Evolutionary conservation across 2,329 filamentous ascomycete species (phyloP).

Genomic region (Trichoderma sp.): DNA sequence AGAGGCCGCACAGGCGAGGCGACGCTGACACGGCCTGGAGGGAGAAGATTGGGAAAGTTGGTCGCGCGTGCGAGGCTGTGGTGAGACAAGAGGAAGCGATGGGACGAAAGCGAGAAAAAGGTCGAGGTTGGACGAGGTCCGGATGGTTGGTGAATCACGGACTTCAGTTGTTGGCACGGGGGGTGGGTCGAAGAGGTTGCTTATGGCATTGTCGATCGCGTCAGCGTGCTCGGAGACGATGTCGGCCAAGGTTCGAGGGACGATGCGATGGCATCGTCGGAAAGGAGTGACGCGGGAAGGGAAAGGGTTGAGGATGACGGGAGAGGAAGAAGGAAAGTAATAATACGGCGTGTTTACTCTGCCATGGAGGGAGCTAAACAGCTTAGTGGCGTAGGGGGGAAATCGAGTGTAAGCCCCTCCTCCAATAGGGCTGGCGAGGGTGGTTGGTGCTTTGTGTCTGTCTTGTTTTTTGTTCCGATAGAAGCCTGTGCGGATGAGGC

Average conservation of each 20-base stretch:
- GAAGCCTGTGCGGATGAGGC: not conserved
- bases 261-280: conserved; percentile 27
- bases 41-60: not conserved
- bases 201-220: conserved; percentile 29
- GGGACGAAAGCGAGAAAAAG: conserved; percentile 8
- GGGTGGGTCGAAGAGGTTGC: conserved; percentile 17
- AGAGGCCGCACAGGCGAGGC: not conserved
- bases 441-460: not conserved
- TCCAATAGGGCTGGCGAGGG: not conserved
- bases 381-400: conserved; percentile 19
- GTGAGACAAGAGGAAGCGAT: not conserved
- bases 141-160: conserved; percentile 3
- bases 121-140: conserved; percentile 4
- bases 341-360: conserved; percentile 20
- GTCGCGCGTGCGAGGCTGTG: not conserved
- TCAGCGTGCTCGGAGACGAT: conserved; percentile 26
- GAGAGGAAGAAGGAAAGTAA: not conserved
- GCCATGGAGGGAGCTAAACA: conserved; percentile 14
- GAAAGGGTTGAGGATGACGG: not conserved
- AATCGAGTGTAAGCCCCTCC: conserved; percentile 15
- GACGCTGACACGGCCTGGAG: not conserved
- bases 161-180: conserved; percentile 1
- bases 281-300: not conserved
- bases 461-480: not conserved
- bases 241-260: conserved; percentile 11